A percentile compares a stretch with the other conserved stretches of the same genome.
Evolutionary conservation across 129 eudicot genomes (phyloP).

Genomic region (Tanacetum coccineum): DNA sequence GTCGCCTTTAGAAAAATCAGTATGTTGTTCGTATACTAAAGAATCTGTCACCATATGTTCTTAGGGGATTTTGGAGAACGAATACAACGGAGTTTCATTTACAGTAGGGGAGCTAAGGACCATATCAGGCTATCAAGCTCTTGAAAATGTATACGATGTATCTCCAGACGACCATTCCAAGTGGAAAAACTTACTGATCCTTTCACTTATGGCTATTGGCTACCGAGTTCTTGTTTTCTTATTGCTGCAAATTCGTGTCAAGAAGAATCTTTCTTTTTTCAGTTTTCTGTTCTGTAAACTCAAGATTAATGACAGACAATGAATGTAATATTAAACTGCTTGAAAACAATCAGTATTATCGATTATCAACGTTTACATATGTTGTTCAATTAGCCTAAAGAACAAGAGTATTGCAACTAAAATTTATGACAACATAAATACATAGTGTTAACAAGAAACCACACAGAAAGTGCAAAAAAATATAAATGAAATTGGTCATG

Average conservation of each 20-base stretch:
- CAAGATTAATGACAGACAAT: no score
- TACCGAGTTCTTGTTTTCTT: no score
- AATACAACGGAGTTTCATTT: conserved; percentile 53
- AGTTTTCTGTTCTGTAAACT: no score
- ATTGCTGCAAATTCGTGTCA: no score
- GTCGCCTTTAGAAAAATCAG: no score
- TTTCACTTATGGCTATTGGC: no score
- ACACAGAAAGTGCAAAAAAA: not conserved
- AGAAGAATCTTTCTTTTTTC: no score
- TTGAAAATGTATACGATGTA: conserved; percentile 48
- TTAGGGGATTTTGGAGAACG: conserved; percentile 49
- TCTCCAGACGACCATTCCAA: conserved; percentile 45
- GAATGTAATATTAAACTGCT: no score
- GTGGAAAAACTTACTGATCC: conserved; percentile 55
- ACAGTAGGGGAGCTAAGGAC: conserved; percentile 71
- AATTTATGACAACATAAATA: not conserved
- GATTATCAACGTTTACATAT: no score
- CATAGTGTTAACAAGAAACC: not conserved
- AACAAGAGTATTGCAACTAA: not conserved
- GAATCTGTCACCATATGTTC: not conserved
- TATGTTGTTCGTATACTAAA: not conserved
- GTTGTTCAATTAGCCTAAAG: no score
- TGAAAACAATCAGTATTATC: no score
- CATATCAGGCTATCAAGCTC: conserved; percentile 63
- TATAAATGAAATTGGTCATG: conserved; percentile 6